phyloP scores from a whole-genome alignment of 106 monocot genomes.

The Iris macrosiphon region DNA sequence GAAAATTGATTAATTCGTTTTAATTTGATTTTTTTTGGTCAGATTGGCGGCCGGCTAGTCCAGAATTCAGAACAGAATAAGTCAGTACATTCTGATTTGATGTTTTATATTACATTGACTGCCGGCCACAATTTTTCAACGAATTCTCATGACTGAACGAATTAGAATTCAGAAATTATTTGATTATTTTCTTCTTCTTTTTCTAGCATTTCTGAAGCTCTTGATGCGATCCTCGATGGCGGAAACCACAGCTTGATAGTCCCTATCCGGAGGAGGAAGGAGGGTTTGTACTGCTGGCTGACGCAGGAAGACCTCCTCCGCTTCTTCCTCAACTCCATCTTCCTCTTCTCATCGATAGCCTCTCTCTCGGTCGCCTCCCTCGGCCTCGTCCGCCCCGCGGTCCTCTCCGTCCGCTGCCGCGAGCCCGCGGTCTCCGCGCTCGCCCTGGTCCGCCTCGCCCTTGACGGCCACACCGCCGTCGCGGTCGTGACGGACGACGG shows the following conservation, averaged over 20 bases:
- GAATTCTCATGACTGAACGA: no score
- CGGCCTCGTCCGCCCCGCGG: slow-evolving; percentile 37
- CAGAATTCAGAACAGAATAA: no score
- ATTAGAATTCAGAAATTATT: no score
- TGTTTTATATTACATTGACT: no score
- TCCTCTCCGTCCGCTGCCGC: slow-evolving; percentile 33
- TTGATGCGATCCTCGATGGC: slow-evolving; percentile 47
- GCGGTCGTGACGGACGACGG: slow-evolving; percentile 61
- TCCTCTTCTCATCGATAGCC: slow-evolving; percentile 48
- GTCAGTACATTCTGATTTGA: no score
- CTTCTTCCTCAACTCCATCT: slow-evolving; percentile 70
- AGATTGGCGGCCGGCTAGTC: no score
- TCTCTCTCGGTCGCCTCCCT: slow-evolving; percentile 45
- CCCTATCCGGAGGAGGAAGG: slow-evolving; percentile 34
- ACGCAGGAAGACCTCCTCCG: slow-evolving; percentile 69
- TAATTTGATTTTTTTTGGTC: no score
- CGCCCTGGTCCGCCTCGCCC: slow-evolving; percentile 41
- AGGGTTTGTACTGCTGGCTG: slow-evolving; percentile 53
- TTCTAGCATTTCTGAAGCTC: slow-evolving; percentile 39
- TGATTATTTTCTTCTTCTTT: neutral
- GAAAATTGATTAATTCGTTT: no score
- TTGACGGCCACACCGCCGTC: slow-evolving; percentile 41
- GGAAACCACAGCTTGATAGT: slow-evolving; percentile 38
- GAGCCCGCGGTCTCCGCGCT: slow-evolving; percentile 53
- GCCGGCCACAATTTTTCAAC: no score